Evolutionary conservation across 768 basidiomycete species (phyloP).

Genomic region (Lentinula raphanica): DNA sequence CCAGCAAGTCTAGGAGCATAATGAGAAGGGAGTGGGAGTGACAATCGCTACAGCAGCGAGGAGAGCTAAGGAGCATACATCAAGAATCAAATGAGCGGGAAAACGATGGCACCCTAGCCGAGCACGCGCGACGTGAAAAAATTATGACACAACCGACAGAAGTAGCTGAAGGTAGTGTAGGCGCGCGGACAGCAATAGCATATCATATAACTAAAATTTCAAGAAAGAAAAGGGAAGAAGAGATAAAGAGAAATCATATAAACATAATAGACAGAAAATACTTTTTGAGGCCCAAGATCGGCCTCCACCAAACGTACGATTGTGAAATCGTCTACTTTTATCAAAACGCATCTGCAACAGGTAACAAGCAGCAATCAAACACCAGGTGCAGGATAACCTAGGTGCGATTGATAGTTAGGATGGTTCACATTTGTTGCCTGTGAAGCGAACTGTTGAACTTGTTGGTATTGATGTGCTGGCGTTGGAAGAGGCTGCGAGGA

Average conservation of each 20-base stretch:
- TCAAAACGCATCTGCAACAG: background rate
- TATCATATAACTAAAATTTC: background rate
- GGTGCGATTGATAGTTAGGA: background rate
- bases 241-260: background rate
- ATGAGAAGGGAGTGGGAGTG: background rate
- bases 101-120: background rate
- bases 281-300: background rate
- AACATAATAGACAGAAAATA: background rate
- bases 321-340: too few relatives aligned
- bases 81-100: background rate
- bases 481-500: background rate
- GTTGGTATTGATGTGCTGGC: background rate
- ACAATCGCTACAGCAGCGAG: background rate
- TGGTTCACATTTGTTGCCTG: background rate
- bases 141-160: background rate
- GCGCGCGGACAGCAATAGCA: slow-evolving; percentile 3
- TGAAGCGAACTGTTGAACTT: background rate
- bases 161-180: background rate
- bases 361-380: background rate
- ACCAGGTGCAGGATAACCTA: background rate
- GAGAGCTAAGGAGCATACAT: background rate
- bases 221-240: background rate
- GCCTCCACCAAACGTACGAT: too few relatives aligned
- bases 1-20: background rate
- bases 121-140: background rate